phyloP scores from a whole-genome alignment of 768 basidiomycete species.

The Cubamyces sp. region DNA sequence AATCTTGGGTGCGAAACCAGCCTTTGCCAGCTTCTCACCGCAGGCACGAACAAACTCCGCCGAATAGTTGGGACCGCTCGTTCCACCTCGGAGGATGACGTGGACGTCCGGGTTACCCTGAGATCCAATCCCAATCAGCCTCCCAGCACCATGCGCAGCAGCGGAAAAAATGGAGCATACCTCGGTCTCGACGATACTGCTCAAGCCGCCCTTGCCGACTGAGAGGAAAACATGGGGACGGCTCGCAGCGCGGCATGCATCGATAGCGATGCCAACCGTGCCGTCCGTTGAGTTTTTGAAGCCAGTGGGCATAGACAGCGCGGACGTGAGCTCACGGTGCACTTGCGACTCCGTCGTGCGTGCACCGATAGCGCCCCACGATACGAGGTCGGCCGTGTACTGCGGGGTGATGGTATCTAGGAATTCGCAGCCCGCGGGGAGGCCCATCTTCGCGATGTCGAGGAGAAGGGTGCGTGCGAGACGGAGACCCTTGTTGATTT shows the following conservation, averaged over 20 bases:
- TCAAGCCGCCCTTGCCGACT: constrained; percentile 95
- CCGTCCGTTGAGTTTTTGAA: constrained; percentile 99
- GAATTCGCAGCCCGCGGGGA: constrained; percentile 98
- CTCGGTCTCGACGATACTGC: constrained; percentile 93
- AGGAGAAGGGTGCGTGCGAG: constrained; percentile 85
- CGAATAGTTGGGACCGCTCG: constrained; percentile 87
- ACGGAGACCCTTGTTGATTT: constrained; percentile 95
- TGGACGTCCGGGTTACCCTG: constrained; percentile 93
- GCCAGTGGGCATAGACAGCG: constrained; percentile 93
- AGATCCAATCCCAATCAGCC: neutral
- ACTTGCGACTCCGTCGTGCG: constrained; percentile 93
- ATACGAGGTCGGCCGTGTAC: constrained; percentile 91
- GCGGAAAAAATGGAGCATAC: constrained; percentile 41
- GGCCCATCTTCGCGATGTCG: constrained; percentile 86
- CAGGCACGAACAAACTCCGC: constrained; percentile 80
- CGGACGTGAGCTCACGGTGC: constrained; percentile 85
- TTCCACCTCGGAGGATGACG: constrained; percentile 91
- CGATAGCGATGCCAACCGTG: constrained; percentile 86
- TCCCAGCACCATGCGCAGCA: neutral
- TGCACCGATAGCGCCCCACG: constrained; percentile 97
- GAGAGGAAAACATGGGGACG: constrained; percentile 94
- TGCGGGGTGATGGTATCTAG: constrained; percentile 79
- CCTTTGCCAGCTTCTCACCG: constrained; percentile 75
- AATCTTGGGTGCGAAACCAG: constrained; percentile 75
- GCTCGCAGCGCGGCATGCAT: constrained; percentile 92